These are phyloP conservation scores for Sabuloglossum arenarium DNA, from an alignment of 495 filamentous ascomycete species.

Conservation along the genomic window DNA sequence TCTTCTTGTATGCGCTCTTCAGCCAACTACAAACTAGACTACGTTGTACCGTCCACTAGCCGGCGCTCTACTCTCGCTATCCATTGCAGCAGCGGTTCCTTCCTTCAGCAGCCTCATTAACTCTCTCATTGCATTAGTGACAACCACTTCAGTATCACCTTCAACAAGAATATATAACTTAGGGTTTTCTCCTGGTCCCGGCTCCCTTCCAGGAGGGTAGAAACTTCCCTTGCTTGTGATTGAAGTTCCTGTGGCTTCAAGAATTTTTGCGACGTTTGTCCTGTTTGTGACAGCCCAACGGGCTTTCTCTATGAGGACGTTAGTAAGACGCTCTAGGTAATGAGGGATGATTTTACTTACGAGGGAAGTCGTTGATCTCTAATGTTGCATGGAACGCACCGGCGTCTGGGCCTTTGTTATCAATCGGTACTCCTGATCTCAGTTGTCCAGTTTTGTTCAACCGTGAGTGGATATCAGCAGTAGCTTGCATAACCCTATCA, in stretches of 20 bases:
- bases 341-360: conserved; percentile 23
- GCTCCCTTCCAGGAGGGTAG: conserved; percentile 65
- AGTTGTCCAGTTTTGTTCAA: conserved; percentile 71
- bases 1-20: background rate
- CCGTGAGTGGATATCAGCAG: conserved; percentile 68
- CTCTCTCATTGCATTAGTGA: conserved; percentile 80
- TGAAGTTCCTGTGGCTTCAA: conserved; percentile 83
- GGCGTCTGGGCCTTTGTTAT: conserved; percentile 96
- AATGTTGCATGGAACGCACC: conserved; percentile 93
- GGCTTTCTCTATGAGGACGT: conserved; percentile 50
- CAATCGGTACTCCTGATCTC: conserved; percentile 80
- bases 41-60: conserved; percentile 80
- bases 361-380: conserved; percentile 98
- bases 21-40: conserved; percentile 26
- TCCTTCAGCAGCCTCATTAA: conserved; percentile 74
- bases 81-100: conserved; percentile 76
- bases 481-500: conserved; percentile 67
- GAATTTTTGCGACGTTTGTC: conserved; percentile 95
- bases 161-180: conserved; percentile 97
- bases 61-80: conserved; percentile 60
- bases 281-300: conserved; percentile 97
- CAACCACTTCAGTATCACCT: conserved; percentile 84
- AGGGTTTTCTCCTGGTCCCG: conserved; percentile 47
- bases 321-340: background rate
- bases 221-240: conserved; percentile 95